Percentiles rank a stretch among this genome's conserved stretches.
These are phyloP conservation scores for Trypanosoma conorhini DNA, from an alignment of 208 protist genomes.

Conservation along the genomic window DNA sequence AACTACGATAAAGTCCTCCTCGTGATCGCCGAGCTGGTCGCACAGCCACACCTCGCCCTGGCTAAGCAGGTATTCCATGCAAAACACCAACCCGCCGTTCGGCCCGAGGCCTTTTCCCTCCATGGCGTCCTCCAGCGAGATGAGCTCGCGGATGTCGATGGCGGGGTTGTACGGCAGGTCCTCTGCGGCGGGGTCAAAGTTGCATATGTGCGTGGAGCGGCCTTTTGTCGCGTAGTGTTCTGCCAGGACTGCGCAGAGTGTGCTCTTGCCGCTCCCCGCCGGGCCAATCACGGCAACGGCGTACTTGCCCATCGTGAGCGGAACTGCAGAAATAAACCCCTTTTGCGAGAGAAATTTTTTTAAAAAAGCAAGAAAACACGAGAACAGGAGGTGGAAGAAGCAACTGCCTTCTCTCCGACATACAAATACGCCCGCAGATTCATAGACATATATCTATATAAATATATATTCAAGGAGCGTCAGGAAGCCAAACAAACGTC, in stretches of 20 bases:
- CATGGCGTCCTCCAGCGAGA: slow-evolving; percentile 94
- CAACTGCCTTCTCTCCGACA: neutral
- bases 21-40: slow-evolving; percentile 93
- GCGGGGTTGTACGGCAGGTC: slow-evolving; percentile 84
- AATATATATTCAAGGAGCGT: neutral
- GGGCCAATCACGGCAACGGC: slow-evolving; percentile 91
- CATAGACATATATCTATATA: neutral
- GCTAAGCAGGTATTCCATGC: slow-evolving; percentile 98
- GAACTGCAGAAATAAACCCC: neutral
- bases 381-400: neutral
- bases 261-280: slow-evolving; percentile 93
- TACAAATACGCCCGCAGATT: neutral
- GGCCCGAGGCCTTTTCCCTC: slow-evolving; percentile 95
- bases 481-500: neutral
- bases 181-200: slow-evolving; percentile 99
- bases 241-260: slow-evolving; percentile 76
- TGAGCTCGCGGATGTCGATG: slow-evolving; percentile 95
- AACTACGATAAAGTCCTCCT: slow-evolving; percentile 97
- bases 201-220: slow-evolving; percentile 94
- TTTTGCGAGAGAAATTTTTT: neutral
- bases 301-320: slow-evolving; percentile 86
- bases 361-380: neutral
- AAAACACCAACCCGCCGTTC: slow-evolving; percentile 99
- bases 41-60: slow-evolving; percentile 93
- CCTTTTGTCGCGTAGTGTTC: slow-evolving; percentile 88